phyloP scores from a whole-genome alignment of 2,329 filamentous ascomycete species.

The Epichloe baconii region DNA sequence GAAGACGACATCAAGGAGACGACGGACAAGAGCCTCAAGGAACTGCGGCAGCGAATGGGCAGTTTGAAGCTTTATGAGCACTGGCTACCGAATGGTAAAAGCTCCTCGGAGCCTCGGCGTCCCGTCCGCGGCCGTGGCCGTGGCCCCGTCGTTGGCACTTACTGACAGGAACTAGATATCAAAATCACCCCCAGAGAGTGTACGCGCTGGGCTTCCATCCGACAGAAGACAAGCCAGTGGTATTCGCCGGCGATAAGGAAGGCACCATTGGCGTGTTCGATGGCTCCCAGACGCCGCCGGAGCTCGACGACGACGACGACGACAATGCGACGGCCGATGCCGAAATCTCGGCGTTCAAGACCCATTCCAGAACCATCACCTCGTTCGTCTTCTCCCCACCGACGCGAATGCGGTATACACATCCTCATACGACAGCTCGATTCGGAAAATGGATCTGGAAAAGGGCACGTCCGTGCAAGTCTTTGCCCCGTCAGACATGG shows the following conservation, averaged over 20 bases:
- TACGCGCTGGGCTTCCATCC: conserved; percentile 87
- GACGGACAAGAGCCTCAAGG: conserved; percentile 60
- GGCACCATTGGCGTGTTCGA: conserved; percentile 87
- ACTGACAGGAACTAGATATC: conserved; percentile 45
- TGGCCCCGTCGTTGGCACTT: background rate
- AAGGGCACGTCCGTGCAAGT: conserved; percentile 70
- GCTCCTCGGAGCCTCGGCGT: background rate
- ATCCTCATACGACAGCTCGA: conserved; percentile 84
- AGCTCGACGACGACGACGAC: conserved; percentile 38
- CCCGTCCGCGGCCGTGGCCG: background rate
- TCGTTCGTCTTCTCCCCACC: conserved; percentile 66
- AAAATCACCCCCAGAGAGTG: conserved; percentile 83
- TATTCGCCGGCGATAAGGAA: conserved; percentile 91
- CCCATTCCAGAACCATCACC: conserved; percentile 78
- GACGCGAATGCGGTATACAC: conserved; percentile 69
- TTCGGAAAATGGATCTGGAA: conserved; percentile 72
- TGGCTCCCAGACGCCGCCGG: conserved; percentile 56
- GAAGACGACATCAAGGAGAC: conserved; percentile 74
- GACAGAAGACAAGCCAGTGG: conserved; percentile 67
- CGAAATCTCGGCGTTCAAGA: conserved; percentile 78
- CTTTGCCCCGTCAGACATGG: conserved; percentile 58
- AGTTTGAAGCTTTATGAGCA: conserved; percentile 67
- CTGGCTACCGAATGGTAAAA: conserved; percentile 62
- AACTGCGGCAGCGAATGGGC: conserved; percentile 64
- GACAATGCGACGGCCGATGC: conserved; percentile 56